Evolutionary conservation across 2,329 filamentous ascomycete genomes (phyloP), one percentile per base, ranked within the genome.

Genomic region (Ophiostoma himal-ulmi): DNA sequence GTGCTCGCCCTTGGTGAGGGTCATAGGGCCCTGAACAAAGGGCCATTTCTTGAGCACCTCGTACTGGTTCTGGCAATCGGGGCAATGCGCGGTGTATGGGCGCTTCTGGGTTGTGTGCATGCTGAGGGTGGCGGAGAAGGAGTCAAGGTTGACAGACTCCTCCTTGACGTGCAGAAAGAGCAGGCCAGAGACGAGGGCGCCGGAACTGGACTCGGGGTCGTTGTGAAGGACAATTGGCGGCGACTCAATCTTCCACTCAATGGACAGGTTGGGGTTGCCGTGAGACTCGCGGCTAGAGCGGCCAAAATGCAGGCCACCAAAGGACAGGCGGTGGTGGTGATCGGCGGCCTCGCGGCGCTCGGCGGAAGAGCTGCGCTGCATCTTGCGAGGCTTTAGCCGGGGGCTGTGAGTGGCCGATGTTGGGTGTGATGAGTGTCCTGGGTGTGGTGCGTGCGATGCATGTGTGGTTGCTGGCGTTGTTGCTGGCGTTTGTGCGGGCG

Each of bases 201-300:
- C 94, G 2, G 90, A 91, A 75, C 93, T 97, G 74, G 86, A 85
- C 73, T 89, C 85, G 0, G 91, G 84, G 34, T 85, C 83, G 73
- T 93, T 93, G 76, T 95, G 92, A 80, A 97, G 90, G 65, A 97
- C 87, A 22, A 94, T 84, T 2, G 94, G 94, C 1, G 93, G 93
- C 14, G 92, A 96, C 82, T 97, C 94, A 73, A 97, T 90, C 75
- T 81, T 83, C 82, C 84, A 87, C 71, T 83, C 79, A 22, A 88
- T 76, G 1, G 80, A 75, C 11, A 83, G 82, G 71, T 81, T 80
- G 1, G 79, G 76, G 69, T 79, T 80, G 70, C 77, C 74, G n/a
- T 74, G 74, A n/a, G 74, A 74, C 11, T 85, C 82, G 75, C 82
- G 82, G 72, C 76, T 77, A 1, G 79, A 78, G 10, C 80, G 78